Percentiles rank a stretch among this genome's conserved stretches.
Evolutionary conservation across 1,284 basidiomycete genomes (phyloP).

Genomic region (Melampsora medusae): DNA sequence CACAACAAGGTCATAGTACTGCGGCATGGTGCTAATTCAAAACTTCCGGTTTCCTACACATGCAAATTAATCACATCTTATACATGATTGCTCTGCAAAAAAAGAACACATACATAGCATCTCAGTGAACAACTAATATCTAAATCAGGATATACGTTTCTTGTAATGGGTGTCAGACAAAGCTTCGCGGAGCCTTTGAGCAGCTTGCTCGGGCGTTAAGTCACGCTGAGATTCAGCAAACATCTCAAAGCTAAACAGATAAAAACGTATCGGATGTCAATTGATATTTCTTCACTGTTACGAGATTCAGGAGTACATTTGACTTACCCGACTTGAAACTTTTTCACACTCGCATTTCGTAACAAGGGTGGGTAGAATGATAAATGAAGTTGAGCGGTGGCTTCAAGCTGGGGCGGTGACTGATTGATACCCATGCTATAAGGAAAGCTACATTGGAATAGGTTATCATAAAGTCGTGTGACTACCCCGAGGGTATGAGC

Average conservation of each 20-base stretch:
- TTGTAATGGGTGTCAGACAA: slow-evolving; percentile 26
- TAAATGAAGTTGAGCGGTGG: slow-evolving; percentile 73
- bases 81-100: too few relatives aligned
- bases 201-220: slow-evolving; percentile 85
- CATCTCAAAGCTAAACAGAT: slow-evolving; percentile 71
- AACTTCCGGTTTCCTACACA: too few relatives aligned
- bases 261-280: not conserved
- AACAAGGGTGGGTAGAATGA: slow-evolving; percentile 86
- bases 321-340: slow-evolving; percentile 80
- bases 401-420: slow-evolving; percentile 60
- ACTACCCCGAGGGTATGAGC: slow-evolving; percentile 67
- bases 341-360: slow-evolving; percentile 75
- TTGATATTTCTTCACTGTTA: not conserved
- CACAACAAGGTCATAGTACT: too few relatives aligned
- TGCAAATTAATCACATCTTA: too few relatives aligned
- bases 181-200: slow-evolving; percentile 60
- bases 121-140: not conserved
- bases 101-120: too few relatives aligned
- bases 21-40: too few relatives aligned
- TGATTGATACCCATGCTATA: slow-evolving; percentile 97
- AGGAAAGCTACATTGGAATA: slow-evolving; percentile 73
- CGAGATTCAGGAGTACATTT: slow-evolving; percentile 52
- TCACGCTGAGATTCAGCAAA: slow-evolving; percentile 90
- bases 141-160: not conserved
- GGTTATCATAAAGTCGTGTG: slow-evolving; percentile 77